Percentiles rank a stretch among this genome's conserved stretches.
Evolutionary conservation across 2,329 filamentous ascomycete genomes (phyloP).

Genomic region (Tolypocladium cylindrosporum): DNA sequence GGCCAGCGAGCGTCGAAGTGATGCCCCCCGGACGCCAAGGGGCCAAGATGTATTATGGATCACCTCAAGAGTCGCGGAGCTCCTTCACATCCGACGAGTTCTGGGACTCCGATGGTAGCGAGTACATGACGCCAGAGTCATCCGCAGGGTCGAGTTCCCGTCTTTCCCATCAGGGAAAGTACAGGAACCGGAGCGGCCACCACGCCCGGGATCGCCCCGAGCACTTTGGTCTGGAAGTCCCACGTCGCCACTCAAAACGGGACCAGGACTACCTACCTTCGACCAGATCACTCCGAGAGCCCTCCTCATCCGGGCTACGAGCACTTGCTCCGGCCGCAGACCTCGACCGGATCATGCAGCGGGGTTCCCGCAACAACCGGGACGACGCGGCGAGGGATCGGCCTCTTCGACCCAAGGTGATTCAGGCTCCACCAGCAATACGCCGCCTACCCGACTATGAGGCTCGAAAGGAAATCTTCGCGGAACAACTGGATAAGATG

Average conservation of each 20-base stretch:
- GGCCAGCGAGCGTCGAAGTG: background rate
- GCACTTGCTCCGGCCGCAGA: background rate
- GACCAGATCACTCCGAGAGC: background rate
- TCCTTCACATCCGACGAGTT: slow-evolving; percentile 5
- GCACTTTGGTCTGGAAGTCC: slow-evolving; percentile 4
- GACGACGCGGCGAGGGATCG: background rate
- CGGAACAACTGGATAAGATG: background rate
- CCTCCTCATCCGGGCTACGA: background rate
- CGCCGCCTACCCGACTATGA: background rate
- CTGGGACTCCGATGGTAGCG: slow-evolving; percentile 4
- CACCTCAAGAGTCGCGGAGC: slow-evolving; percentile 7
- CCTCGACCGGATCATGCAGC: background rate
- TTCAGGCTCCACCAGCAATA: background rate
- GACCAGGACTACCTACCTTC: background rate
- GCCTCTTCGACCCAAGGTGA: background rate
- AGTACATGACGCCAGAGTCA: slow-evolving; percentile 9
- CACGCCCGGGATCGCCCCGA: slow-evolving; percentile 7
- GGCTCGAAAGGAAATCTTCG: background rate
- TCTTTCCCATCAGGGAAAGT: slow-evolving; percentile 3
- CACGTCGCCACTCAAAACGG: background rate
- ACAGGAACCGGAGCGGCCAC: slow-evolving; percentile 5
- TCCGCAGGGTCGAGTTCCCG: slow-evolving; percentile 8
- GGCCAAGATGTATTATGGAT: slow-evolving; percentile 1
- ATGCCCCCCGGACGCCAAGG: background rate
- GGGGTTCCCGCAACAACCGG: background rate